Evolutionary conservation across 2,329 filamentous ascomycete genomes (phyloP).

Genomic region (Daldinia sp.): DNA sequence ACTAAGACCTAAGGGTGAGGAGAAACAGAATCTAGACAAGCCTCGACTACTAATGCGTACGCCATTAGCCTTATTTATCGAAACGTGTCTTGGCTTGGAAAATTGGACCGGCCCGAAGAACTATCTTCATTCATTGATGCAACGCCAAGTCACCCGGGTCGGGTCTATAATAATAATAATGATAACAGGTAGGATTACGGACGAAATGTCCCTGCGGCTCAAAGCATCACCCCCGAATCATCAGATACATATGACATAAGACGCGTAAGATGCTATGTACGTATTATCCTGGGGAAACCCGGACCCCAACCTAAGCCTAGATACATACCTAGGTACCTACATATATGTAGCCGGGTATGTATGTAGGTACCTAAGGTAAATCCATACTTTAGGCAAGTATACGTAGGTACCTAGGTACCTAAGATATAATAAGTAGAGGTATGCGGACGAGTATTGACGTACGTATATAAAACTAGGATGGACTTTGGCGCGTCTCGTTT

Average conservation of each 20-base stretch:
- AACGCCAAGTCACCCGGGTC: background rate
- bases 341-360: background rate
- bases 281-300: slow-evolving; percentile 31
- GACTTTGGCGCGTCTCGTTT: background rate
- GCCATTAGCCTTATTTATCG: background rate
- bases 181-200: too few species aligned
- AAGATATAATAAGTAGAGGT: too few species aligned
- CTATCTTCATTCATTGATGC: background rate
- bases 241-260: slow-evolving; percentile 21
- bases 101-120: background rate
- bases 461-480: background rate
- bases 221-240: background rate
- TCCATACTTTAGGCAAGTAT: too few species aligned
- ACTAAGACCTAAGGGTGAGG: too few species aligned
- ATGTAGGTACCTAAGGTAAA: background rate
- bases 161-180: too few species aligned
- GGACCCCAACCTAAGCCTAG: slow-evolving; percentile 7
- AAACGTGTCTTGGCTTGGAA: background rate
- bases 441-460: too few species aligned
- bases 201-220: slow-evolving; percentile 16
- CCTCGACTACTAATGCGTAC: slow-evolving; percentile 10
- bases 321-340: background rate
- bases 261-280: slow-evolving; percentile 6
- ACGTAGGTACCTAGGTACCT: too few species aligned
- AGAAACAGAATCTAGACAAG: slow-evolving; percentile 1